Conservation (phyloP, 192 early-diverging fungal genomes). For the Podila clonocystis region DNA sequence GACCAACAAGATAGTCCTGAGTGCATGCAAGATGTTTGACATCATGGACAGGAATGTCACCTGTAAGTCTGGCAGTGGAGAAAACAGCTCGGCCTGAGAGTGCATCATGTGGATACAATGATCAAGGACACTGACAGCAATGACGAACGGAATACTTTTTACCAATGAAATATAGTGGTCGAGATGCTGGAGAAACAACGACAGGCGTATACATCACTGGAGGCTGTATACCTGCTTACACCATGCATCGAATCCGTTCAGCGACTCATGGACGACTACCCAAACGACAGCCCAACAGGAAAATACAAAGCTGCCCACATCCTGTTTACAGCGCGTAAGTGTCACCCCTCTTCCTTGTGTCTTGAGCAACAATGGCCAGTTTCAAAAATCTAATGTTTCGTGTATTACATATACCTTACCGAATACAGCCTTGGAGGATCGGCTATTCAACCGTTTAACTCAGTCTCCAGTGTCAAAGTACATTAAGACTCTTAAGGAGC, state of each 20-base stretch:
- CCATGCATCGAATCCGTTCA: constrained; percentile 68
- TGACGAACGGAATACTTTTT: too few relatives aligned
- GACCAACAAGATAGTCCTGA: constrained; percentile 75
- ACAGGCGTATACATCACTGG: constrained; percentile 66
- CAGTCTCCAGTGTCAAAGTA: constrained; percentile 61
- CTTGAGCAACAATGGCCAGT: neutral
- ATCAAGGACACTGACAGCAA: too few relatives aligned
- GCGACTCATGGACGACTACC: constrained; percentile 70
- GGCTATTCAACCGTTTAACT: constrained; percentile 67
- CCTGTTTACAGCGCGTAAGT: constrained; percentile 67
- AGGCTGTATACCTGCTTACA: constrained; percentile 70
- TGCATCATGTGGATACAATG: neutral
- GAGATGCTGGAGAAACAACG: constrained; percentile 68
- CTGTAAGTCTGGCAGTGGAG: constrained; percentile 42
- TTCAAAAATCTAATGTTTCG: neutral
- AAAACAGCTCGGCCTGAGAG: neutral
- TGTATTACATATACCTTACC: neutral
- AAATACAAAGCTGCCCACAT: constrained; percentile 72
- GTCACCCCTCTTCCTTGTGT: neutral
- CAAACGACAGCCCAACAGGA: constrained; percentile 49
- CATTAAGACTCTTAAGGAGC: constrained; percentile 76
- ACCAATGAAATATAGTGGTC: constrained; percentile 52
- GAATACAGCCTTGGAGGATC: constrained; percentile 69
- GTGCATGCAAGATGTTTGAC: constrained; percentile 80
- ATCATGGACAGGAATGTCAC: constrained; percentile 75